These are phyloP conservation scores for Starmerella cellae DNA, from an alignment of 805 yeast species.

Conservation along the genomic window DNA sequence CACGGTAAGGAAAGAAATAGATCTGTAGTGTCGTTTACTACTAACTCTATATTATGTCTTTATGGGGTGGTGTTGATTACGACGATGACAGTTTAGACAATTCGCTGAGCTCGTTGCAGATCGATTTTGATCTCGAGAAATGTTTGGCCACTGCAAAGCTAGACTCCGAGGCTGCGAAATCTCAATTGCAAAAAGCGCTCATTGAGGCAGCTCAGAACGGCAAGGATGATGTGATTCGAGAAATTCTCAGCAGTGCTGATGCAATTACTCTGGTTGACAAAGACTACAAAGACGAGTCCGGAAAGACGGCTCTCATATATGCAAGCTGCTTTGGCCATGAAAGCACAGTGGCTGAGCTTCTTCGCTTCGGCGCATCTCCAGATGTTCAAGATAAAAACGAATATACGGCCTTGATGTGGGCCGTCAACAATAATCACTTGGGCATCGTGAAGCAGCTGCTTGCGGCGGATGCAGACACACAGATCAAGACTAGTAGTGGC, in stretches of 20 bases:
- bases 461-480: constrained; percentile 33
- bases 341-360: constrained; percentile 26
- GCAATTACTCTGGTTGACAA: constrained; percentile 23
- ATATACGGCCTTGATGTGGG: constrained; percentile 82
- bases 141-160: constrained; percentile 1
- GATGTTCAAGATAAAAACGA: constrained; percentile 29
- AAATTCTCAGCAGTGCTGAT: constrained; percentile 23
- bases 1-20: too few relatives aligned
- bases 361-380: constrained; percentile 28
- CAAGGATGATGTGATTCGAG: constrained; percentile 22
- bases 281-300: constrained; percentile 28
- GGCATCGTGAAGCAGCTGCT: constrained; percentile 66
- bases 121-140: constrained; percentile 5
- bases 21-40: neutral
- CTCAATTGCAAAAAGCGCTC: constrained; percentile 25
- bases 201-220: constrained; percentile 30
- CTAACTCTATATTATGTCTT: constrained; percentile 9
- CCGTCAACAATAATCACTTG: constrained; percentile 78
- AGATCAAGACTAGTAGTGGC: constrained; percentile 31
- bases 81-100: constrained; percentile 3
- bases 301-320: constrained; percentile 30
- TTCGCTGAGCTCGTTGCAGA: neutral
- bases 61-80: constrained; percentile 16
- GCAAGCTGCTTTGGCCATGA: constrained; percentile 33
- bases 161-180: constrained; percentile 8